Evolutionary conservation across 2,329 filamentous ascomycete species (phyloP).

Genomic region (Penicillium hesseltinei): DNA sequence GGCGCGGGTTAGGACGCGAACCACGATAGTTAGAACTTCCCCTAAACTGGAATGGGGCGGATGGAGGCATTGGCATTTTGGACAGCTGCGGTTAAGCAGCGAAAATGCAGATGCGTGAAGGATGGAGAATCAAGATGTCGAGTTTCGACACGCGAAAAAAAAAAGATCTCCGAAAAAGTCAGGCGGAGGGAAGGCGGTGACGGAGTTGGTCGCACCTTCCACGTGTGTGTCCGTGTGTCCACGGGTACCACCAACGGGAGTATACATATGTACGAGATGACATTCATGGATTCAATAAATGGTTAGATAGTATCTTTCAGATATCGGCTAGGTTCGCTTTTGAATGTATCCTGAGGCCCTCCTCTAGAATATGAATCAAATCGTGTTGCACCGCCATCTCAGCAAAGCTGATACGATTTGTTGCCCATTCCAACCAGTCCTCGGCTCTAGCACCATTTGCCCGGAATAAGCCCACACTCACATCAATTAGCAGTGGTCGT

Average conservation of each 20-base stretch:
- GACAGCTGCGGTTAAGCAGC: background rate
- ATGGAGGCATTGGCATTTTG: slow-evolving; percentile 3
- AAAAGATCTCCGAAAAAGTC: slow-evolving; percentile 7
- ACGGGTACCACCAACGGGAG: background rate
- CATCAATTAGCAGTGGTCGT: slow-evolving; percentile 59
- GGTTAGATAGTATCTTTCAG: background rate
- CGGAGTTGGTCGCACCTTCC: background rate
- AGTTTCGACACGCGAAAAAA: slow-evolving; percentile 11
- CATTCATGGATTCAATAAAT: background rate
- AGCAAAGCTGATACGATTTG: slow-evolving; percentile 56
- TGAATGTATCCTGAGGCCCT: slow-evolving; percentile 15
- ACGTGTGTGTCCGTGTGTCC: background rate
- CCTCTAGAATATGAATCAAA: slow-evolving; percentile 29
- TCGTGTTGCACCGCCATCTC: slow-evolving; percentile 50
- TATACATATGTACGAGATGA: background rate
- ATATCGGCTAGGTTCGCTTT: background rate
- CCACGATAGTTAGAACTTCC: slow-evolving; percentile 3
- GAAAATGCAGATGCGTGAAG: background rate
- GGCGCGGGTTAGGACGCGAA: slow-evolving; percentile 7
- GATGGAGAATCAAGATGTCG: background rate
- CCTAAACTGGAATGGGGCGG: slow-evolving; percentile 18
- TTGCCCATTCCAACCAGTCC: slow-evolving; percentile 63
- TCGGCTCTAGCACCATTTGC: slow-evolving; percentile 55
- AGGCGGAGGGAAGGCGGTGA: slow-evolving; percentile 8
- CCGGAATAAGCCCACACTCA: slow-evolving; percentile 60